A percentile compares a stretch with the other conserved stretches of the same genome.
Conservation (phyloP, 2,329 filamentous ascomycete species). For the Tolypocladium pustulatum region DNA sequence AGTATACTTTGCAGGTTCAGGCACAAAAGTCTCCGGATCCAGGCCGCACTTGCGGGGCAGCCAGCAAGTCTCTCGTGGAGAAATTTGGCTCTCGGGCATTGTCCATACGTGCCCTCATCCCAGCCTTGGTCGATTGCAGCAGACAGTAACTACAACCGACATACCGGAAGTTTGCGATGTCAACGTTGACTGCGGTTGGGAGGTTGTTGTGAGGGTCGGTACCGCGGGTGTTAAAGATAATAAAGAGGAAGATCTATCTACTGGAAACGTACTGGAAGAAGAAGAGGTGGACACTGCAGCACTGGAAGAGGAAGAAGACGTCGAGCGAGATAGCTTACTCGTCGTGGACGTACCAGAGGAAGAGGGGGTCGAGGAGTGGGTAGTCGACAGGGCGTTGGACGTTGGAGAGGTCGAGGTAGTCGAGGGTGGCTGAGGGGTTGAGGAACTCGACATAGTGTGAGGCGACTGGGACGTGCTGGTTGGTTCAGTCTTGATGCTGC, state of each 20-base stretch:
- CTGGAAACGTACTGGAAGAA: conserved; percentile 21
- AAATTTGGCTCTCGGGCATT: background rate
- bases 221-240: conserved; percentile 14
- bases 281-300: conserved; percentile 17
- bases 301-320: conserved; percentile 18
- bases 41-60: background rate
- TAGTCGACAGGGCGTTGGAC: conserved; percentile 3
- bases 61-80: background rate
- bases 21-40: background rate
- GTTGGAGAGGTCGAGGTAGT: conserved; percentile 3
- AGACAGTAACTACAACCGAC: conserved; percentile 11
- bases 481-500: background rate
- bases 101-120: background rate
- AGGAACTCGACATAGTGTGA: conserved; percentile 2
- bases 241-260: conserved; percentile 9
- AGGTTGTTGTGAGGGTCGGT: conserved; percentile 5
- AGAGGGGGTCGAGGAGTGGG: conserved; percentile 6
- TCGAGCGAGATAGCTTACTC: conserved; percentile 16
- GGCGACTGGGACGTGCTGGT: conserved; percentile 4
- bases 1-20: background rate
- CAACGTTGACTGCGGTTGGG: conserved; percentile 5
- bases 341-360: conserved; percentile 15
- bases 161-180: conserved; percentile 16
- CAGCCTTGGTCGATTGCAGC: background rate
- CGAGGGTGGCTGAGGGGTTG: conserved; percentile 3